Evolutionary conservation across 306 rosid species (phyloP), one percentile per base, ranked within the genome.

Genomic region (Luffa acutangula): DNA sequence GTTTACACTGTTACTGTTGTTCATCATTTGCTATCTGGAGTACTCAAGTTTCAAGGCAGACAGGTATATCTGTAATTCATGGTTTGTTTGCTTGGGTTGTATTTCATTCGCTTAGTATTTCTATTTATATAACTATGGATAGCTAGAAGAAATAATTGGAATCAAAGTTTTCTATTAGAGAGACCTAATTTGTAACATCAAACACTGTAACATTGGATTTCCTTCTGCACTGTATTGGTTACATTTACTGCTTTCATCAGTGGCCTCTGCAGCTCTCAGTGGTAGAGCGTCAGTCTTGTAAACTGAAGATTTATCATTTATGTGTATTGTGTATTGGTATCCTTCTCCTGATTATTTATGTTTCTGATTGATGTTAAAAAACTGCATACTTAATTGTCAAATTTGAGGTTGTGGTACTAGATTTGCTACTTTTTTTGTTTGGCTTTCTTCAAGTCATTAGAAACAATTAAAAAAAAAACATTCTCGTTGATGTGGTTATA

Each of bases 1-100:
- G 96, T 57, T 71, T 91, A 89, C 94, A 87, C 73, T 67, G 82
- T 87, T 83, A 58, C 76, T 6, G 49, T 25, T 84, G 84, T 78
- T 88, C 96, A 64, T 85, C 96, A 13, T 88, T 78, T 84, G 91
- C 99, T 62, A 87, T 95, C 77, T 93, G 99, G 97, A 89, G 91
- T 59, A 89, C 89, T 86, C 99, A 90, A 33, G 93, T 91, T 37
- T 95, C 97, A 82, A 87, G 88, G 77, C 66, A 59, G 73, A 93
- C 97, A 85, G 97, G 99, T 95, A 77, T 70, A 39, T 73, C 69
- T 54, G 33, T 57, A 80, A 86, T 49, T 56, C 43, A 65, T 41
- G n/a, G 63, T 54, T 72, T 12, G 12, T 6, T 82, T 7, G 18
- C 54, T 43, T 41, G 2, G 10, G 18, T 13, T 56, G 73, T 48